A percentile compares a stretch with the other conserved stretches of the same genome.
These are phyloP conservation scores for Lachnum nothofagi DNA, from an alignment of 2,329 filamentous ascomycete species.

Conservation along the genomic window DNA sequence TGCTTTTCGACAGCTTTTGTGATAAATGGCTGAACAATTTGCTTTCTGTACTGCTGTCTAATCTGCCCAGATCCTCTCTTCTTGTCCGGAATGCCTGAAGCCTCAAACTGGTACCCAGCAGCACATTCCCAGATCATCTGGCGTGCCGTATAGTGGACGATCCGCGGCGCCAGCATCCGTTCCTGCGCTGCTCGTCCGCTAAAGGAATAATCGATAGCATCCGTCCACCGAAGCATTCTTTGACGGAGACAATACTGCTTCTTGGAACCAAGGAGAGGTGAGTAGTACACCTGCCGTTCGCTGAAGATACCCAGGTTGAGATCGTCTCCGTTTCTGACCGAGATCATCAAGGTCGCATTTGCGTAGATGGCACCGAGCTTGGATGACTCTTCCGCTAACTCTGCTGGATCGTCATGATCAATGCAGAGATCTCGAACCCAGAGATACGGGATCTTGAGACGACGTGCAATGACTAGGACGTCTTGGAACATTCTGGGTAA, in stretches of 20 bases:
- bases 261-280: slow-evolving; percentile 2
- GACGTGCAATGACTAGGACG: slow-evolving; percentile 3
- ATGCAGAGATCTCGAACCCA: slow-evolving; percentile 13
- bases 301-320: neutral
- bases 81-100: slow-evolving; percentile 2
- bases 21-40: slow-evolving; percentile 5
- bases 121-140: slow-evolving; percentile 22
- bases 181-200: slow-evolving; percentile 13
- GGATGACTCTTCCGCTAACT: neutral
- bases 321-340: neutral
- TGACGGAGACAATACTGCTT: slow-evolving; percentile 3
- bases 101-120: slow-evolving; percentile 5
- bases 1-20: neutral
- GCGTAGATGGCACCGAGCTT: neutral
- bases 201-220: neutral
- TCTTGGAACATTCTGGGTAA: slow-evolving; percentile 6
- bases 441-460: slow-evolving; percentile 8
- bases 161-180: slow-evolving; percentile 13
- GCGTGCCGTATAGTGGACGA: slow-evolving; percentile 13
- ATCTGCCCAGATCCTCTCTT: neutral
- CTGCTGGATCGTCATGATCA: neutral
- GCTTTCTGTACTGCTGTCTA: slow-evolving; percentile 5
- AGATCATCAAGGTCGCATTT: slow-evolving; percentile 6
- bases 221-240: slow-evolving; percentile 3
- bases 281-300: slow-evolving; percentile 2